These are phyloP conservation scores for Rhodomyrtus tomentosa DNA, from an alignment of 345 rosid species.

Conservation along the genomic window DNA sequence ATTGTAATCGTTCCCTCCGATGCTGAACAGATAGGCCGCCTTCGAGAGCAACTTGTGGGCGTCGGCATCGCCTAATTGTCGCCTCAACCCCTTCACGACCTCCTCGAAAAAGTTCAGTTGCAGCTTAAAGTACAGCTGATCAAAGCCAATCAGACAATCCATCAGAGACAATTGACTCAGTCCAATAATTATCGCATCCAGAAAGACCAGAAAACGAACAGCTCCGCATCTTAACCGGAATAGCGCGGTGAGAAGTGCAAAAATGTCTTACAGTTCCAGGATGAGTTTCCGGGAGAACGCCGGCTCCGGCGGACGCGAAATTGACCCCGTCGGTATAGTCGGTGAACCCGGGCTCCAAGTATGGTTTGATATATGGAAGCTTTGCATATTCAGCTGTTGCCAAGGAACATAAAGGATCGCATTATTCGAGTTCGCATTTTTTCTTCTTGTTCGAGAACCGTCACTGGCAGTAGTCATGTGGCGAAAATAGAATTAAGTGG, in stretches of 20 bases:
- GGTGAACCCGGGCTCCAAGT: neutral
- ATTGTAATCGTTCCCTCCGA: conserved; percentile 10
- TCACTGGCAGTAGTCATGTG: neutral
- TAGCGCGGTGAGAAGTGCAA: neutral
- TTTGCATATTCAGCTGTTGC: conserved; percentile 9
- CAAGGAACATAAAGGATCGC: neutral
- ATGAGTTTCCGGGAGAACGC: neutral
- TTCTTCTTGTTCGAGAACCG: neutral
- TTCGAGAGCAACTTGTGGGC: conserved; percentile 4
- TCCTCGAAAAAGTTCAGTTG: conserved; percentile 10
- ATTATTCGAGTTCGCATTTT: neutral
- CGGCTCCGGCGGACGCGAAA: conserved; percentile 13
- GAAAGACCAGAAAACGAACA: neutral
- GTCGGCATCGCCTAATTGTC: conserved; percentile 1
- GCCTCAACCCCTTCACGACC: neutral
- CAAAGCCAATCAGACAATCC: neutral
- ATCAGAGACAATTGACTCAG: too few species aligned
- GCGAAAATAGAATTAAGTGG: neutral
- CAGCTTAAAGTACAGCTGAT: conserved; percentile 6
- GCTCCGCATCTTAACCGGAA: neutral
- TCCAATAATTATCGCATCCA: neutral
- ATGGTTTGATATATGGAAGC: conserved; percentile 1
- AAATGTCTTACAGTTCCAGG: neutral
- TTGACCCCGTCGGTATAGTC: conserved; percentile 7
- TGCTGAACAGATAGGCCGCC: conserved; percentile 8